These are phyloP conservation scores for Primulina tabacum DNA, from an alignment of 257 asterid genomes.

Conservation along the genomic window DNA sequence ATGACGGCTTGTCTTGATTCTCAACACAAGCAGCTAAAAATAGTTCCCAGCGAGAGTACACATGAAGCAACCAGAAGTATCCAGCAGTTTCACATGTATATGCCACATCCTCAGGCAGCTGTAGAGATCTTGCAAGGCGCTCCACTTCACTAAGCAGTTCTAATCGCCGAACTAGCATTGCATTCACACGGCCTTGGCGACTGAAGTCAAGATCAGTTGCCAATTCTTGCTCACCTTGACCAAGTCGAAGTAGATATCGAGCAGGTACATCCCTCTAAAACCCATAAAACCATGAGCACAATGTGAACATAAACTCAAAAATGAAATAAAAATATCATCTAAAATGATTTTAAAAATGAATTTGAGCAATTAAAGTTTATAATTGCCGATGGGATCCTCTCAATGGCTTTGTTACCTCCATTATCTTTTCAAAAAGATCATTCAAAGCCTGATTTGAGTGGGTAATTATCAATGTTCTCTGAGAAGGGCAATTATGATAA, in stretches of 20 bases:
- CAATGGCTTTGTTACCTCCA: slow-evolving; percentile 59
- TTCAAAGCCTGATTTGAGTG: slow-evolving; percentile 98
- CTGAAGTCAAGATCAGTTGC: slow-evolving; percentile 98
- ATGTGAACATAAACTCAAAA: slow-evolving; percentile 13
- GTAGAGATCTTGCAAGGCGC: slow-evolving; percentile 88
- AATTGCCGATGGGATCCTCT: background rate
- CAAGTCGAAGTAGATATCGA: slow-evolving; percentile 95
- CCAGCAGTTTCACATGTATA: slow-evolving; percentile 99
- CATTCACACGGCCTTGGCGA: slow-evolving; percentile 99
- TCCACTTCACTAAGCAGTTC: slow-evolving; percentile 96
- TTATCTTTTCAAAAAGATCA: slow-evolving; percentile 97
- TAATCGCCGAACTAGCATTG: slow-evolving; percentile 93
- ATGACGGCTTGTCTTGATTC: slow-evolving; percentile 64
- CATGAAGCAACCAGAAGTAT: slow-evolving; percentile 96
- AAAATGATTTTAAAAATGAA: background rate
- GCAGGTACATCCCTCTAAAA: slow-evolving; percentile 99
- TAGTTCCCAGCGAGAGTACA: slow-evolving; percentile 95
- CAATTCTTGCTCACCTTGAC: slow-evolving; percentile 99
- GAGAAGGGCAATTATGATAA: slow-evolving; percentile 99
- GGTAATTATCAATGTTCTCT: slow-evolving; percentile 93
- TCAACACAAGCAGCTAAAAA: slow-evolving; percentile 75
- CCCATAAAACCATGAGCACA: slow-evolving; percentile 21
- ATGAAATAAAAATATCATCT: slow-evolving; percentile 8
- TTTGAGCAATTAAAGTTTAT: slow-evolving; percentile 9
- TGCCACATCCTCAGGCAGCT: slow-evolving; percentile 93